Evolutionary conservation across 2,329 filamentous ascomycete genomes (phyloP), one percentile per base, ranked within the genome.

Genomic region (Exophiala lecanii-corni): DNA sequence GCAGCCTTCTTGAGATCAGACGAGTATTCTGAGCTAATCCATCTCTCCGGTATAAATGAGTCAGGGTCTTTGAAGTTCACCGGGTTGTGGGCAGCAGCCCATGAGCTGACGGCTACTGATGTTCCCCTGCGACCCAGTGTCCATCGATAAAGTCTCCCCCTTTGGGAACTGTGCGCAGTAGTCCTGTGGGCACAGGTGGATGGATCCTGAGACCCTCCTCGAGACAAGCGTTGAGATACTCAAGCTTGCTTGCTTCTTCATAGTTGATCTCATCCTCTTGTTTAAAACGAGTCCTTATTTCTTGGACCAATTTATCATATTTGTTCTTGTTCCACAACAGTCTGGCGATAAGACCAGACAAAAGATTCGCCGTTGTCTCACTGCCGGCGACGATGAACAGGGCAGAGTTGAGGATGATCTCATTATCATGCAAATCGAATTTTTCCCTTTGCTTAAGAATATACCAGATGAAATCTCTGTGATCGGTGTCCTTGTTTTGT

Each of bases 181-280:
- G 32, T 3, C 25, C 56, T 2, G 52, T 57, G 4, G 61, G 58
- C 1, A 68, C 65, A 0, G 69, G 63, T 3, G 72, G 70, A 3
- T 66, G 64, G 36, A 74, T 58, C n/a, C 73, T 65, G 44, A 74
- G 57, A 0, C 65, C 56, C 52, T 76, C 72, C 31, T 74, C 64
- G 18, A 75, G 63, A 43, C 63, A 66, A 3, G 70, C 72, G 4
- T 61, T 59, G 2, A 75, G 56, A 48, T 73, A 74, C 1, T 57
- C 53, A 6, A 73, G 55, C 28, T 54, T 49, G 26, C 65, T 65
- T 3, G 61, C 55, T 1, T 52, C 42, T 12, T 43, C 38, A 4
- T 55, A 49, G 5, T 36, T 43, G 49, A 71, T 69, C 9, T 54
- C 38, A 31, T 56, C 34, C 47, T 57, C 47, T 39, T 34, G 19